phyloP scores from a whole-genome alignment of 495 filamentous ascomycete species.

The Friedmanniomyces simplex region DNA sequence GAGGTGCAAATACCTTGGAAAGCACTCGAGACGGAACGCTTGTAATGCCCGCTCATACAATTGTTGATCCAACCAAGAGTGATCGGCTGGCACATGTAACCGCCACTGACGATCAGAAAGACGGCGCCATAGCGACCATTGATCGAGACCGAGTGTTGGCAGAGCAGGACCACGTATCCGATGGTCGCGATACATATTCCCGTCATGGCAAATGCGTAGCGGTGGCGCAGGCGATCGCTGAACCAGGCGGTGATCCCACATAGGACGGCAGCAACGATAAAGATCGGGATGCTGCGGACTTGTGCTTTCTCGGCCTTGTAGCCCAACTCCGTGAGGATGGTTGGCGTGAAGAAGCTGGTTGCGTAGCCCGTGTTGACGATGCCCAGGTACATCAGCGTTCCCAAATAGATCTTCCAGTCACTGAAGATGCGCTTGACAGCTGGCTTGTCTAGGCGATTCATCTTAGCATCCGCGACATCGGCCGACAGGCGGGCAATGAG shows the following conservation, averaged over 20 bases:
- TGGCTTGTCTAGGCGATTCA: constrained; percentile 35
- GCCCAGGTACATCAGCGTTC: constrained; percentile 26
- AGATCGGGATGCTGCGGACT: constrained; percentile 31
- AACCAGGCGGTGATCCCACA: constrained; percentile 4
- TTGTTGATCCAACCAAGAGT: constrained; percentile 31
- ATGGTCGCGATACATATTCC: constrained; percentile 26
- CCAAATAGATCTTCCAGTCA: constrained; percentile 29
- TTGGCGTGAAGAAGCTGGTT: constrained; percentile 28
- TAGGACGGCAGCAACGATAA: constrained; percentile 21
- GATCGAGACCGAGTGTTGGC: constrained; percentile 20
- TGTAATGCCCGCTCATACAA: constrained; percentile 28
- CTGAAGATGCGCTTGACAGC: constrained; percentile 23
- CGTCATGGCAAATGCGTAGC: constrained; percentile 29
- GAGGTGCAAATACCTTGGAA: constrained; percentile 19
- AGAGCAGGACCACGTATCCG: constrained; percentile 31
- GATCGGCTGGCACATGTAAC: constrained; percentile 33
- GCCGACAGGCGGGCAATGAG: constrained; percentile 32
- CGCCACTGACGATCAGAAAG: constrained; percentile 33
- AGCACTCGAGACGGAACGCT: constrained; percentile 39
- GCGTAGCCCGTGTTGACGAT: constrained; percentile 28
- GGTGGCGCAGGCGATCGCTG: constrained; percentile 29
- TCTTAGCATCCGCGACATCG: constrained; percentile 31
- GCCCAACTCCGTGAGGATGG: constrained; percentile 19
- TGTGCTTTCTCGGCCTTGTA: constrained; percentile 25
- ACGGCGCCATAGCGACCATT: constrained; percentile 33